These are phyloP conservation scores for Xylaria sp. DNA, from an alignment of 2,329 filamentous ascomycete species.

Conservation along the genomic window DNA sequence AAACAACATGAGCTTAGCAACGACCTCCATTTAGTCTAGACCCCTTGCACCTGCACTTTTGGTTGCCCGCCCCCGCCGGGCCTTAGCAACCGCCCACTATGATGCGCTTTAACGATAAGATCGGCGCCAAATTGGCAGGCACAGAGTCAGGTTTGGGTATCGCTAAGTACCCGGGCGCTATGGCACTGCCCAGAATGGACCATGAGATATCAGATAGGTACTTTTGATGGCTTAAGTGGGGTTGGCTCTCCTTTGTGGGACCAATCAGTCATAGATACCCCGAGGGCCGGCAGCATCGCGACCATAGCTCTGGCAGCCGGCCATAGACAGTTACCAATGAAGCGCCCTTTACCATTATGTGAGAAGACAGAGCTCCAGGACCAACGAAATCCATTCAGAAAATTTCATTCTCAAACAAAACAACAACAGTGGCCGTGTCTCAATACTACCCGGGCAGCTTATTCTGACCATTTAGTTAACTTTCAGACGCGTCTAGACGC, in stretches of 20 bases:
- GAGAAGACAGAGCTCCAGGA: conserved; percentile 8
- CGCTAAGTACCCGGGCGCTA: background rate
- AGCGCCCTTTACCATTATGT: conserved; percentile 12
- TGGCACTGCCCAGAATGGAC: too few species aligned
- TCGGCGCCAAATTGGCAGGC: conserved; percentile 17
- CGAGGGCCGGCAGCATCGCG: background rate
- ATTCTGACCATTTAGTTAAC: background rate
- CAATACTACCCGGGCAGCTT: background rate
- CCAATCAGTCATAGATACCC: background rate
- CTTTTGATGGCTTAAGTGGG: background rate
- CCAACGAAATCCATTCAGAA: conserved; percentile 24
- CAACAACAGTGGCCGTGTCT: conserved; percentile 15
- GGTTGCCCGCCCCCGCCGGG: conserved; percentile 37
- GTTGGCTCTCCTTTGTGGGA: background rate
- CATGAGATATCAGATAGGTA: background rate
- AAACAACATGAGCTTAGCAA: conserved; percentile 43
- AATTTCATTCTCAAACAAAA: conserved; percentile 22
- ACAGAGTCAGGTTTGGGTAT: background rate
- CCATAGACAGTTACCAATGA: conserved; percentile 17
- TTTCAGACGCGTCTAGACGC: conserved; percentile 33
- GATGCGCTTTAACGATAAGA: conserved; percentile 25
- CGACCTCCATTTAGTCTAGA: conserved; percentile 12
- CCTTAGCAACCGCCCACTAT: conserved; percentile 48
- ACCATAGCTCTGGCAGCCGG: background rate
- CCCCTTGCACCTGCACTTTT: conserved; percentile 25